Conservation (phyloP, 208 protist species). For the Trypanosoma boissoni region DNA sequence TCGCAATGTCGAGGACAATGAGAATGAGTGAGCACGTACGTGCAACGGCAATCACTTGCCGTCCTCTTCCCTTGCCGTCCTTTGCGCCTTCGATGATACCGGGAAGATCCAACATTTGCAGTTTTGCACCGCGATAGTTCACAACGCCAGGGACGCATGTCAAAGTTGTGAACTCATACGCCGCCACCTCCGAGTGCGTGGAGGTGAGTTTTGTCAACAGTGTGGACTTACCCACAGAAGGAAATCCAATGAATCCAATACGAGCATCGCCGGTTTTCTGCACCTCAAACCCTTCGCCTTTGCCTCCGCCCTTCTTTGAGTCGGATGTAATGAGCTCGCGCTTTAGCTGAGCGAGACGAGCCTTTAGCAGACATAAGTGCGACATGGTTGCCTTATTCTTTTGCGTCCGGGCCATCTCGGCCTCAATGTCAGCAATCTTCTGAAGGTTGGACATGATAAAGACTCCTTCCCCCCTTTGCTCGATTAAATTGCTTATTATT, state of each 20-base stretch:
- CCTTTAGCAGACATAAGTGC: constrained; percentile 98
- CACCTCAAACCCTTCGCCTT: constrained; percentile 97
- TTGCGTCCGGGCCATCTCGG: constrained; percentile 97
- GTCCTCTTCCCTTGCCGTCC: constrained; percentile 98
- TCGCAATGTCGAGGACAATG: constrained; percentile 97
- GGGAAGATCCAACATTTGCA: constrained; percentile 96
- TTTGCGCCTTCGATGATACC: constrained; percentile 99
- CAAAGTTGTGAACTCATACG: constrained; percentile 99
- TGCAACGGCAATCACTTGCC: constrained; percentile 96
- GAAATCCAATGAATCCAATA: constrained; percentile 97
- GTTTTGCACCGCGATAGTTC: constrained; percentile 93
- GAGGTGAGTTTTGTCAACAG: constrained; percentile 97
- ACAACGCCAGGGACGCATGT: constrained; percentile 97
- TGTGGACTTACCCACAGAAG: constrained; percentile 98
- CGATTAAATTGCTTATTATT: no score
- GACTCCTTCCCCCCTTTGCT: no score
- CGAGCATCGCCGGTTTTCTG: constrained; percentile 96
- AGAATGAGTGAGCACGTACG: constrained; percentile 98
- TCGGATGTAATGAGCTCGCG: constrained; percentile 93
- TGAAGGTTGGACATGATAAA: constrained; percentile 78
- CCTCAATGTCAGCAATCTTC: constrained; percentile 96
- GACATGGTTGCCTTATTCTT: constrained; percentile 98
- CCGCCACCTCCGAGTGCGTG: constrained; percentile 96
- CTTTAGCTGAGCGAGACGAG: constrained; percentile 97
- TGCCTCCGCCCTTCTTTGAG: constrained; percentile 86